Evolutionary conservation across 2,329 filamentous ascomycete species (phyloP).

Genomic region (Acarospora socialis): DNA sequence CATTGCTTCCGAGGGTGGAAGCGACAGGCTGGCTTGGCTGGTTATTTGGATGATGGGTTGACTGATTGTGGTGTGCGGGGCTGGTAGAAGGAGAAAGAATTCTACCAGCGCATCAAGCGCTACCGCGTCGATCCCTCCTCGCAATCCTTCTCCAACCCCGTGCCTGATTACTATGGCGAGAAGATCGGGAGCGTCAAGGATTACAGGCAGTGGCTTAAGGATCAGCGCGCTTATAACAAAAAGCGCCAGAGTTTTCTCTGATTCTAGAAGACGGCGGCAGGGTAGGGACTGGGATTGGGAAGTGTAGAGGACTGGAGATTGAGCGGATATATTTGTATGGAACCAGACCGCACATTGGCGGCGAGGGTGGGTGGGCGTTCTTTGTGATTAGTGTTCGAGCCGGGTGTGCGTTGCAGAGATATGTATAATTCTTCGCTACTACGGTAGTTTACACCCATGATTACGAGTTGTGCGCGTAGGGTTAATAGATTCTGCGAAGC

Average conservation of each 20-base stretch:
- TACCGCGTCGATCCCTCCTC: slow-evolving; percentile 82
- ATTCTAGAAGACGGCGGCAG: slow-evolving; percentile 13
- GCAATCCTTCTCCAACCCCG: slow-evolving; percentile 80
- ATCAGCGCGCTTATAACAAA: slow-evolving; percentile 92
- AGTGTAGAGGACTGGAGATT: not conserved
- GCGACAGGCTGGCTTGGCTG: slow-evolving; percentile 1
- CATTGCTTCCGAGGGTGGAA: not conserved
- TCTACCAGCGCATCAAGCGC: slow-evolving; percentile 82
- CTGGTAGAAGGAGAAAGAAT: slow-evolving; percentile 73
- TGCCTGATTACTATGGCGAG: slow-evolving; percentile 96
- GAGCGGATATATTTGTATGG: not conserved
- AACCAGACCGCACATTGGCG: not conserved
- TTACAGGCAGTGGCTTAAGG: slow-evolving; percentile 92
- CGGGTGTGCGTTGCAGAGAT: too few relatives aligned
- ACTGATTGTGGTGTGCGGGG: slow-evolving; percentile 7
- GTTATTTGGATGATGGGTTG: not conserved
- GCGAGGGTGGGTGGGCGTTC: too few relatives aligned
- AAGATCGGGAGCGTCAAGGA: slow-evolving; percentile 89
- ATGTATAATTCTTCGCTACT: too few relatives aligned
- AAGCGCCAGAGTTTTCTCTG: slow-evolving; percentile 57
- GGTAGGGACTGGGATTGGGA: slow-evolving; percentile 1
- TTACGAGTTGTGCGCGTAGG: too few relatives aligned
- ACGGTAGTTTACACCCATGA: too few relatives aligned
- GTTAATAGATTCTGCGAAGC: too few relatives aligned
- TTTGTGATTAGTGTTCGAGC: too few relatives aligned